phyloP scores from a whole-genome alignment of 176 grass and related monocot genomes.

The Thinopyrum elongatum region DNA sequence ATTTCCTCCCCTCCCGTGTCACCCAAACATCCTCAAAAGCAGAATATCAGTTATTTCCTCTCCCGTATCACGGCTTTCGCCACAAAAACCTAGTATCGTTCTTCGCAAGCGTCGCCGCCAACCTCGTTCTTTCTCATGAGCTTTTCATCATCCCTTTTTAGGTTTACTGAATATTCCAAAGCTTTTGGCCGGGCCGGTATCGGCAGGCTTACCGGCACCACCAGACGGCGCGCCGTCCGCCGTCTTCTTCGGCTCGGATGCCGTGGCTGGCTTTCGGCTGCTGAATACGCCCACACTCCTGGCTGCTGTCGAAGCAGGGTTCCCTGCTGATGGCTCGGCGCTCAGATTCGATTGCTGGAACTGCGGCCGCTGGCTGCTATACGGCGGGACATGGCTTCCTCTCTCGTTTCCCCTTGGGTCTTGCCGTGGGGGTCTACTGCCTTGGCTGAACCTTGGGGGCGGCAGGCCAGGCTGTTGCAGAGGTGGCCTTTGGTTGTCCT shows the following conservation, averaged over 20 bases:
- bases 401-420: slow-evolving; percentile 41
- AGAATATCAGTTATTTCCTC: too few species aligned
- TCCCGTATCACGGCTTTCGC: too few species aligned
- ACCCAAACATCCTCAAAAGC: too few species aligned
- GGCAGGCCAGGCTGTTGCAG: slow-evolving; percentile 1
- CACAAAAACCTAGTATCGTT: neutral
- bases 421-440: slow-evolving; percentile 31
- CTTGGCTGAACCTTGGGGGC: slow-evolving; percentile 34
- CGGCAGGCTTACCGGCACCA: neutral
- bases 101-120: too few species aligned
- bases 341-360: neutral
- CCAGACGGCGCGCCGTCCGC: neutral
- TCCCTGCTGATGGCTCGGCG: neutral
- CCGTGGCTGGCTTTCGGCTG: neutral
- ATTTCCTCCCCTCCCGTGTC: too few species aligned
- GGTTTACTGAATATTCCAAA: slow-evolving; percentile 41
- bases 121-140: neutral
- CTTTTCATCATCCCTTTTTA: neutral
- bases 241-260: slow-evolving; percentile 26
- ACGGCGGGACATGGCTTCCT: slow-evolving; percentile 9
- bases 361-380: slow-evolving; percentile 11
- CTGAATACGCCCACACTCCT: slow-evolving; percentile 47
- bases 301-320: neutral
- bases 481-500: slow-evolving; percentile 15
- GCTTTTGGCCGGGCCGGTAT: slow-evolving; percentile 14